Base-by-base conservation (phyloP, 2,329 filamentous ascomycete species). In the Exophiala aquamarina region DNA sequence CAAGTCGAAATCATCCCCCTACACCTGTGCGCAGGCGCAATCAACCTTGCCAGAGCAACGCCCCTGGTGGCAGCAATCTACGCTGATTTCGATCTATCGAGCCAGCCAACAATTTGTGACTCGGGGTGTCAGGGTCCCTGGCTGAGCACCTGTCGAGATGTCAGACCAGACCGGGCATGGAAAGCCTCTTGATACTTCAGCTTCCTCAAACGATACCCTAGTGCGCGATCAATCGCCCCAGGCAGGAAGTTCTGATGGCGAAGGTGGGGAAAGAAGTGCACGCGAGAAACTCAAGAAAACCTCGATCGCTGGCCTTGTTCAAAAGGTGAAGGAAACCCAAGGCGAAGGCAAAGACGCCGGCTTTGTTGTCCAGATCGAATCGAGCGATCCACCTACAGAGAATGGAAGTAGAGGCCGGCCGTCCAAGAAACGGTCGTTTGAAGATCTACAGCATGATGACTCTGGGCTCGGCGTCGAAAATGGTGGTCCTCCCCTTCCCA, bases 201-300 rank as follows among this genome's bases (percentile, higher is more conserved):
- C 33, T 26, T 36, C 39, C 19, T n/a, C n/a, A 3, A 28, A 28
- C 17, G 45, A 55, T 38, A 45, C 39, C 8, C 28, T 47, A n/a
- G 18, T 53, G 14, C 42, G 42, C 20, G 52, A 55, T 26, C 43
- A 41, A 13, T 33, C 52, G 4, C 46, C 49, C 28, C 46, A 44
- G 23, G 54, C 44, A 15, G 44, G 43, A 11, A 55, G 52, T 37
- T 57, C 54, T n/a, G 54, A 57, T 37, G 52, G 52, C 19, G 55
- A 57, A 29, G 47, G 54, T 70, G 73, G 75, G 50, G 79, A 83
- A 62, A 75, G 73, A 50, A 78, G 78, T 7, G 77, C 82, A 29
- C 70, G 81, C 48, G 76, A 83, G 61, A 79, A 82, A 64, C 67
- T 84, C 44, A 77, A 81, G 63, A 76, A 83, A 58, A 81, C 81